Conservation (phyloP, 176 grass and related monocot species). For the Paspalum notatum region DNA sequence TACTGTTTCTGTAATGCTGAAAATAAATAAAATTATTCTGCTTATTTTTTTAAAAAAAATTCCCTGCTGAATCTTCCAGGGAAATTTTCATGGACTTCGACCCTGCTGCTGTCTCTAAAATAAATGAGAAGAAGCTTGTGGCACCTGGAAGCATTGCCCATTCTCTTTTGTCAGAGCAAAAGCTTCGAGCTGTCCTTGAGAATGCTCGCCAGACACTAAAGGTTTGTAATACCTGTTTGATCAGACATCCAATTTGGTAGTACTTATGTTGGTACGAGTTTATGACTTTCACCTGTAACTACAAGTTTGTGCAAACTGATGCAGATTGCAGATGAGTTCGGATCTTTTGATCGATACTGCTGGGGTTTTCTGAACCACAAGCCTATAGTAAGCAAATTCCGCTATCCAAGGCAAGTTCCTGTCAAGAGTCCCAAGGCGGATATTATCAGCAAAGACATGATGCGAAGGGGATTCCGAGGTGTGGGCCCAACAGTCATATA, state of each 20-base stretch:
- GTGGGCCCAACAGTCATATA: constrained; percentile 82
- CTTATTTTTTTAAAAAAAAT: constrained; percentile 38
- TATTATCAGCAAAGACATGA: constrained; percentile 86
- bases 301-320: constrained; percentile 41
- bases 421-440: constrained; percentile 95
- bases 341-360: constrained; percentile 78
- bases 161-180: constrained; percentile 86
- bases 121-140: constrained; percentile 82
- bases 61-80: constrained; percentile 52
- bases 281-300: constrained; percentile 9
- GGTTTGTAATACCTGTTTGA: constrained; percentile 46
- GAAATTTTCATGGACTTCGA: constrained; percentile 87
- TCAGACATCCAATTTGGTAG: background rate
- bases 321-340: constrained; percentile 83
- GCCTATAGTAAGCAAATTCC: constrained; percentile 63
- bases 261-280: background rate
- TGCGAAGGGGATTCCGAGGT: constrained; percentile 76
- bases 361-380: constrained; percentile 96
- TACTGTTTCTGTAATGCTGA: constrained; percentile 33
- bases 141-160: constrained; percentile 53
- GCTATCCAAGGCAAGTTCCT: constrained; percentile 71
- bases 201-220: constrained; percentile 79
- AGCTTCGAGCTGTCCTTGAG: constrained; percentile 75
- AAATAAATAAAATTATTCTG: background rate
- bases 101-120: constrained; percentile 59